Conservation (phyloP, 129 eudicot genomes). For the Silybum marianum region DNA sequence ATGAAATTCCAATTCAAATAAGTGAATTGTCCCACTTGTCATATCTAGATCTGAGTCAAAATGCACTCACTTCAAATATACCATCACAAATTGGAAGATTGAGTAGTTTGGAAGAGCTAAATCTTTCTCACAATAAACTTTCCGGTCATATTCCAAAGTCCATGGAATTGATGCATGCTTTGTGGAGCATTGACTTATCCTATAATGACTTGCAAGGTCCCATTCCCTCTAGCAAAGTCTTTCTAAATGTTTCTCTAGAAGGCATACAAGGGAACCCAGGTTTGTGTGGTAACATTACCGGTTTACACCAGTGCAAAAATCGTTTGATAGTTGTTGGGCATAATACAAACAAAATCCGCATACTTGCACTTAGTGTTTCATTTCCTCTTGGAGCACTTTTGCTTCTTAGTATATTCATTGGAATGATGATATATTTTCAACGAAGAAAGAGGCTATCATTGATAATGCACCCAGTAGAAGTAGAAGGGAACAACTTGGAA, state of each 20-base stretch:
- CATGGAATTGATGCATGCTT: constrained; percentile 10
- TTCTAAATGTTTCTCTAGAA: neutral
- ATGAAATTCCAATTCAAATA: constrained; percentile 19
- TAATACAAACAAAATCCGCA: neutral
- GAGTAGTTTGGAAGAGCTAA: constrained; percentile 23
- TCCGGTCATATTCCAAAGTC: constrained; percentile 24
- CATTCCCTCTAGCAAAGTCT: neutral
- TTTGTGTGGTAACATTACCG: neutral
- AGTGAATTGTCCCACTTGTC: neutral
- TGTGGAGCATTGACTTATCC: constrained; percentile 10
- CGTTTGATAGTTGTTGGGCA: neutral
- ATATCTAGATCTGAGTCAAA: constrained; percentile 26
- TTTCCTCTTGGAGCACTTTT: constrained; percentile 15
- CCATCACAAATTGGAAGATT: constrained; percentile 18
- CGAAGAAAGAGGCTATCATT: neutral
- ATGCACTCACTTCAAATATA: constrained; percentile 27
- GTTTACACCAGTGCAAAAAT: neutral
- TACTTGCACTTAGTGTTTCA: neutral
- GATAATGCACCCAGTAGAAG: neutral
- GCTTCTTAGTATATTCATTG: neutral
- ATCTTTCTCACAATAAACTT: constrained; percentile 29
- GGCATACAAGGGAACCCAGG: neutral
- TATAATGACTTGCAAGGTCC: neutral
- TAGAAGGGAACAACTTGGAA: neutral
- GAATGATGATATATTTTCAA: neutral